These are phyloP conservation scores for Starmerella stellata DNA, from an alignment of 805 yeast species.

Conservation along the genomic window DNA sequence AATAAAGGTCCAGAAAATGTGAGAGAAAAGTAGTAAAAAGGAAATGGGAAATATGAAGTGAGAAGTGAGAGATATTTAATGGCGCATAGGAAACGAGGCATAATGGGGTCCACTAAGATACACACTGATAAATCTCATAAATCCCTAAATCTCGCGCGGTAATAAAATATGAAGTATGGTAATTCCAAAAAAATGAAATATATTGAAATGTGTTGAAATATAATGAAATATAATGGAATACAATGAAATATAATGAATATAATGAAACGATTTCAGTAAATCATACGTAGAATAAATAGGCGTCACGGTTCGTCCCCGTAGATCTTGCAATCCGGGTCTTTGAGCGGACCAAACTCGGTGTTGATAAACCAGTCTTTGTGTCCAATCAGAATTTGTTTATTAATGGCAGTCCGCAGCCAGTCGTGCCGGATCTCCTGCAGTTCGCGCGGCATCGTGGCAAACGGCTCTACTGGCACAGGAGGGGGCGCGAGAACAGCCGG, in stretches of 20 bases:
- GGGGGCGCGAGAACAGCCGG: slow-evolving; percentile 1
- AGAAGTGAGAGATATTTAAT: too few species aligned
- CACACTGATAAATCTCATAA: too few species aligned
- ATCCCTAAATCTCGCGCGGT: too few species aligned
- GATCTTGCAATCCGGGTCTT: slow-evolving; percentile 10
- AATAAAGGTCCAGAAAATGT: too few species aligned
- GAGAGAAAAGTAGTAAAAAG: too few species aligned
- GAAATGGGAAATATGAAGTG: too few species aligned
- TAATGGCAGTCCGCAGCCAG: slow-evolving; percentile 22
- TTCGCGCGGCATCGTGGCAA: neutral
- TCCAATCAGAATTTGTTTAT: slow-evolving; percentile 22
- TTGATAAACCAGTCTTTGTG: slow-evolving; percentile 21
- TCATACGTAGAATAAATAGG: neutral
- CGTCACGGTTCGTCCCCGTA: slow-evolving; percentile 2
- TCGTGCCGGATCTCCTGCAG: slow-evolving; percentile 11
- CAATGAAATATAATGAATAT: neutral
- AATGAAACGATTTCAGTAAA: too few species aligned
- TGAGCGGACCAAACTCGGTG: slow-evolving; percentile 17
- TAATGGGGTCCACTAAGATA: too few species aligned
- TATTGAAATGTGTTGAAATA: too few species aligned
- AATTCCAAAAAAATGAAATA: too few species aligned
- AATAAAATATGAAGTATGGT: too few species aligned
- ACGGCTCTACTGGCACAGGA: neutral
- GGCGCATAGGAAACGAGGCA: too few species aligned
- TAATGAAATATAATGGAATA: neutral